A percentile compares a stretch with the other conserved stretches of the same genome.
These are phyloP conservation scores for Megacollybia marginata DNA, from an alignment of 768 basidiomycete genomes.

Conservation along the genomic window DNA sequence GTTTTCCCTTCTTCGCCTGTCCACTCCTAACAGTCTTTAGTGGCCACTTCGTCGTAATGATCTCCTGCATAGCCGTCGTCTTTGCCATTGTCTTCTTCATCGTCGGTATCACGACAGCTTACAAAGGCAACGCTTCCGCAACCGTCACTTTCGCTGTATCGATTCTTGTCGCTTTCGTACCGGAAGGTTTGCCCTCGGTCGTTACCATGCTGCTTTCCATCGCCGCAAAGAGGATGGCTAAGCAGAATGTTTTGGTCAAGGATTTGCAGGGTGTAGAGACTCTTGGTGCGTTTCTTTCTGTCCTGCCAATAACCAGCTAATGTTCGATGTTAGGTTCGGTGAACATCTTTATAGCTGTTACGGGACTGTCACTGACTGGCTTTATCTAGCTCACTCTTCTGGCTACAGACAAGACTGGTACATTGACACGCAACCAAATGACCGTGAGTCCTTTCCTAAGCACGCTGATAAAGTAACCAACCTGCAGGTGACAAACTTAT, in stretches of 20 bases:
- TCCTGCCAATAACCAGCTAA: not conserved
- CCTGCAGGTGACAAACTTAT: constrained; percentile 48
- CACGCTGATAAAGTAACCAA: constrained; percentile 8
- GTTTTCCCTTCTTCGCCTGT: constrained; percentile 11
- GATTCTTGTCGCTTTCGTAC: constrained; percentile 43
- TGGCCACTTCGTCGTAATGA: constrained; percentile 51
- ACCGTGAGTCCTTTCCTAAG: constrained; percentile 26
- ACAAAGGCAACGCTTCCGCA: constrained; percentile 51
- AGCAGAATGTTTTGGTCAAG: constrained; percentile 66
- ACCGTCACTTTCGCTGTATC: constrained; percentile 53
- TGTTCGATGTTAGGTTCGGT: constrained; percentile 10
- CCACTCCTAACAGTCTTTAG: constrained; percentile 19
- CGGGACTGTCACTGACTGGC: not conserved
- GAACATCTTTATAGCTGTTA: constrained; percentile 2
- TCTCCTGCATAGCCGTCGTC: constrained; percentile 53
- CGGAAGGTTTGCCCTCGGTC: constrained; percentile 56
- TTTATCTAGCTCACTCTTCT: constrained; percentile 45
- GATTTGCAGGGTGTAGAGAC: constrained; percentile 71
- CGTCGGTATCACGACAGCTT: constrained; percentile 59
- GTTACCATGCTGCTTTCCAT: constrained; percentile 63
- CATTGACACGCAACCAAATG: constrained; percentile 67
- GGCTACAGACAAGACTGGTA: constrained; percentile 70
- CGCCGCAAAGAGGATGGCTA: constrained; percentile 66
- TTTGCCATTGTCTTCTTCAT: constrained; percentile 60
- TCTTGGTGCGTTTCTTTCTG: constrained; percentile 52